A percentile compares a stretch with the other conserved stretches of the same genome.
These are phyloP conservation scores for Beauveria medogensis DNA, from an alignment of 2,329 filamentous ascomycete species.

Conservation along the genomic window DNA sequence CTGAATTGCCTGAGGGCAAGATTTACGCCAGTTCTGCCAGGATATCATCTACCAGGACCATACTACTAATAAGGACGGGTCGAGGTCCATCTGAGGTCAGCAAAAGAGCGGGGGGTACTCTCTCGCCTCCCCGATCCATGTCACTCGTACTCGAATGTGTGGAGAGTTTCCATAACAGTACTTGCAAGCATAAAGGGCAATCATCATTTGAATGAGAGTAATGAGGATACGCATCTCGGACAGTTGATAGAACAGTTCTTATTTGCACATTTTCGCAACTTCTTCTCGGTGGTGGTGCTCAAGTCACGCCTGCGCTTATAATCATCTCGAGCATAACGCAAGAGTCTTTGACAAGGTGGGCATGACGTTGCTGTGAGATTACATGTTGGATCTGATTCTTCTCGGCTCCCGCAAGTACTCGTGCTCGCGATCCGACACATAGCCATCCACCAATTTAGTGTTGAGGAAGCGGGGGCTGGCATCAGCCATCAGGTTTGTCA, in stretches of 20 bases:
- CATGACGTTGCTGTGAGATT: neutral
- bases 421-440: conserved; percentile 9
- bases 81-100: too few species aligned
- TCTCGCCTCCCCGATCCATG: neutral
- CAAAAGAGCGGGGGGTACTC: too few species aligned
- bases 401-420: neutral
- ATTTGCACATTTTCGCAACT: too few species aligned
- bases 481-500: conserved; percentile 14
- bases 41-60: too few species aligned
- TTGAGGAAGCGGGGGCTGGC: conserved; percentile 17
- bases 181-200: too few species aligned
- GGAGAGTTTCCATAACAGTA: too few species aligned
- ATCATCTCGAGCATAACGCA: neutral
- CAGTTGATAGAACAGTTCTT: too few species aligned
- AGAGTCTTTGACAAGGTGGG: neutral
- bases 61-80: too few species aligned
- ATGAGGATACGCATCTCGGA: too few species aligned
- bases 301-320: neutral
- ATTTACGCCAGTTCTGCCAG: neutral
- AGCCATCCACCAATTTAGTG: conserved; percentile 17
- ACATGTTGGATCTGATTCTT: neutral
- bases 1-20: neutral
- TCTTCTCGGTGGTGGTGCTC: too few species aligned
- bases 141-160: neutral
- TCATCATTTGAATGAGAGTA: too few species aligned